Evolutionary conservation across 108 stramenopile genomes (phyloP), one percentile per base, ranked within the genome.

Genomic region (Skeletonema costatum): DNA sequence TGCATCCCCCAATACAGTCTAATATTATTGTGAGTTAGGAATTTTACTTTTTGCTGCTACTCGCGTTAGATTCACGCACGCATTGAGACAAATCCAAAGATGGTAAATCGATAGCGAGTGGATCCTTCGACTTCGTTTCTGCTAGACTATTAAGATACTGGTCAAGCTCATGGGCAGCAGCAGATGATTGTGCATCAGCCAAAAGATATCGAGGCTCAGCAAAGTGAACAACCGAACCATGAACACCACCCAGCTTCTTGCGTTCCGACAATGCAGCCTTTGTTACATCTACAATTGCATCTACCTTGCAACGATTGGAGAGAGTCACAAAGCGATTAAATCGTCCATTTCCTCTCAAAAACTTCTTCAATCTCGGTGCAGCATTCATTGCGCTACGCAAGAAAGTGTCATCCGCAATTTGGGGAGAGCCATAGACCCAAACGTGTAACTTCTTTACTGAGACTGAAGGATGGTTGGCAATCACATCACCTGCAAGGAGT

Each of bases 361-460:
- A 87, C 8, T 60, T 35, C 10, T 60, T 46, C 19, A 87, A 33
- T 12, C 86, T 9, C 33, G 83, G 25, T 67, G 71, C 9, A 19
- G 11, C 31, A 25, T n/a, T 9, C 70, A 35, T 19, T 70, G 79
- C 36, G 82, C 76, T 38, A 56, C 71, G 39, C n/a, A 75, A 78
- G 76, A 88, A 88, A 6, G 61, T 11, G 14, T 51, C 38, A 50
- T 88, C 87, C 10, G 79, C 75, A 19, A 88, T 71, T 60, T 88
- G 77, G n/a, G 87, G 82, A 5, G 73, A 85, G 30, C 87, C 87
- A 74, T 81, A 88, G n/a, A 85, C 86, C 87, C 87, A 86, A 10
- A 79, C 25, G 16, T 77, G 64, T 3, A 83, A 51, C 2, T 25
- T 32, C 1, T 44, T 33, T 9, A 76, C 62, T 3, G 79, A 74